Conservation (phyloP, 2,329 filamentous ascomycete genomes). For the Cladophialophora carrionii region DNA sequence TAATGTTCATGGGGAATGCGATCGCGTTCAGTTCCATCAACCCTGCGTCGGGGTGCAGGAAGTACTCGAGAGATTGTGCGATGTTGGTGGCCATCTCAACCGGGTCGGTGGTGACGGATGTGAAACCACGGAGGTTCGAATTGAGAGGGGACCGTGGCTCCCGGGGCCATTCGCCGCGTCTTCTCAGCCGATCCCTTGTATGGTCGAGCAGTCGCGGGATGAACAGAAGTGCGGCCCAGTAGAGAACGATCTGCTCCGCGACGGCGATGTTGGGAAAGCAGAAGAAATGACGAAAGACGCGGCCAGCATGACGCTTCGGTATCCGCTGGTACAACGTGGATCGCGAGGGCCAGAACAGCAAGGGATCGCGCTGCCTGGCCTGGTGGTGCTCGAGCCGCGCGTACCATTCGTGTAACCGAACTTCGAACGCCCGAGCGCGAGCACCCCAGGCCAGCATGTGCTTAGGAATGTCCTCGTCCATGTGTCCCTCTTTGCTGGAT, state of each 20-base stretch:
- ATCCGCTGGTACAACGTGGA: conserved; percentile 9
- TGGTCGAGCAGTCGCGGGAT: conserved; percentile 2
- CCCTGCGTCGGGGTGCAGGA: conserved; percentile 11
- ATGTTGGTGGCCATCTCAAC: conserved; percentile 13
- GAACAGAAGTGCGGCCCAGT: conserved; percentile 13
- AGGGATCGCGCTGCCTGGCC: not conserved
- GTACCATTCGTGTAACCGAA: conserved; percentile 7
- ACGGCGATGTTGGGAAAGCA: conserved; percentile 19
- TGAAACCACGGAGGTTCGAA: not conserved
- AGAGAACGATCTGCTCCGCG: conserved; percentile 23
- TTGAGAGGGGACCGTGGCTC: too few species aligned
- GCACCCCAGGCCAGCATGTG: not conserved
- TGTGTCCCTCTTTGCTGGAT: not conserved
- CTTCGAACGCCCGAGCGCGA: conserved; percentile 8
- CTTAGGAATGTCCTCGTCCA: not conserved
- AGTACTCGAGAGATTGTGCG: conserved; percentile 17
- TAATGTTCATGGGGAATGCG: conserved; percentile 11
- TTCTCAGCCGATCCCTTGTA: not conserved
- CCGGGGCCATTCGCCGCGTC: not conserved
- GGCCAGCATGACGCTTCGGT: conserved; percentile 9
- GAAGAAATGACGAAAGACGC: conserved; percentile 17
- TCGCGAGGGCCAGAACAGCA: conserved; percentile 15
- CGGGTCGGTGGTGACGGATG: not conserved
- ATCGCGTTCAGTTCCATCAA: conserved; percentile 10
- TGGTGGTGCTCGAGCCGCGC: conserved; percentile 3